phyloP scores from a whole-genome alignment of 345 rosid genomes.

The Gossypium mustelinum region DNA sequence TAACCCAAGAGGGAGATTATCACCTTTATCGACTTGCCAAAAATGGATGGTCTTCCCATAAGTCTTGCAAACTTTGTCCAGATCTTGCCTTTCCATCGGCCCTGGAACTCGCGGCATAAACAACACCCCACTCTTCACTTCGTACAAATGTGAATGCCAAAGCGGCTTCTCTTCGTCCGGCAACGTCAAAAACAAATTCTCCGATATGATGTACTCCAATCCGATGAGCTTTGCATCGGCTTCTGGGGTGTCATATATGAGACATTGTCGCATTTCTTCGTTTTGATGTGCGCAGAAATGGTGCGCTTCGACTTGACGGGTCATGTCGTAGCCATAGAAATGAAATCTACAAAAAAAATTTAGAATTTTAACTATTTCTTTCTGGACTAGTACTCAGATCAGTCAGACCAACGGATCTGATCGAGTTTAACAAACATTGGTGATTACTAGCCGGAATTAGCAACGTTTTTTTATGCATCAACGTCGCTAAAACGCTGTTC shows the following conservation, averaged over 20 bases:
- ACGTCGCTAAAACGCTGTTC: no score
- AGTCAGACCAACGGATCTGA: no score
- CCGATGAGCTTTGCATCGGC: slow-evolving; percentile 64
- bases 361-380: no score
- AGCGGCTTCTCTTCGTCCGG: slow-evolving; percentile 72
- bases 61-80: slow-evolving; percentile 61
- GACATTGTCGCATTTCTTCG: slow-evolving; percentile 84
- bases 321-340: slow-evolving; percentile 69
- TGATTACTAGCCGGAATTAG: no score
- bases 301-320: slow-evolving; percentile 72
- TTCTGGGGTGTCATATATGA: slow-evolving; percentile 54
- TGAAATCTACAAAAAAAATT: slow-evolving; percentile 42
- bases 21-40: slow-evolving; percentile 84
- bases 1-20: slow-evolving; percentile 61
- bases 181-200: slow-evolving; percentile 55
- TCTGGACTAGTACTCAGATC: no score
- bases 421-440: no score
- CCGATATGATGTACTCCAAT: slow-evolving; percentile 65
- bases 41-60: slow-evolving; percentile 73
- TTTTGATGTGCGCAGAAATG: slow-evolving; percentile 75
- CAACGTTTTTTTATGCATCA: no score
- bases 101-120: slow-evolving; percentile 74
- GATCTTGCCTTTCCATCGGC: slow-evolving; percentile 51
- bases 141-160: slow-evolving; percentile 74
- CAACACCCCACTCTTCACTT: slow-evolving; percentile 75